Evolutionary conservation across 179 eudicot species (phyloP).

Genomic region (Silene coronaria): DNA sequence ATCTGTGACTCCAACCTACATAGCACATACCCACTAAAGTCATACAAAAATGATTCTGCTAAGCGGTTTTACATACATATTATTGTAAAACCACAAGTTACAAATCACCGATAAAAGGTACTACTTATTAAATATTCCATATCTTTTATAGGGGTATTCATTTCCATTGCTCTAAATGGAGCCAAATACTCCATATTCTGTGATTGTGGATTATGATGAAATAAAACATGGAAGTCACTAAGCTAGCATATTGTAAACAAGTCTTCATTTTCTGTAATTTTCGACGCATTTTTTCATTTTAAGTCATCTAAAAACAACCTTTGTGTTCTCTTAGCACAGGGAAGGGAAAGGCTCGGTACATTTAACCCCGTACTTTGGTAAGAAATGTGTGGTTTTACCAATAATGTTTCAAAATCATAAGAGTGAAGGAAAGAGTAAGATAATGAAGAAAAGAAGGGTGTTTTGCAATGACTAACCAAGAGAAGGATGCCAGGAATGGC

Average conservation of each 20-base stretch:
- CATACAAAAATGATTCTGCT: background rate
- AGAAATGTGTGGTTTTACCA: too few relatives aligned
- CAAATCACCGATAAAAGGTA: background rate
- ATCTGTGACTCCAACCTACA: background rate
- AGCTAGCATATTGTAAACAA: background rate
- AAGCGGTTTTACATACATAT: background rate
- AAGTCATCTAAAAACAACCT: background rate
- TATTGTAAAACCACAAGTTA: too few relatives aligned
- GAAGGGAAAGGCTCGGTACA: background rate
- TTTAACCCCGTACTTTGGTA: background rate
- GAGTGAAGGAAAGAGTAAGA: background rate
- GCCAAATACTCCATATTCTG: background rate
- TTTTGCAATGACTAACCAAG: slow-evolving; percentile 41
- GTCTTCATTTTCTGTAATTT: background rate
- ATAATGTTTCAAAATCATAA: background rate
- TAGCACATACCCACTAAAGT: background rate
- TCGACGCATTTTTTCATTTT: background rate
- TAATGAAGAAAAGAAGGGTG: background rate
- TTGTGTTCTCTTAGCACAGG: background rate
- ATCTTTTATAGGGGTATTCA: background rate
- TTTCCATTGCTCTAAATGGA: background rate
- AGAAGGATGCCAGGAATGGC: slow-evolving; percentile 74
- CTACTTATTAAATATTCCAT: background rate
- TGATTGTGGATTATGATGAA: too few relatives aligned
- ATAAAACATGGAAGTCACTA: background rate